These are phyloP conservation scores for Chlorokybus atmophyticus DNA, from an alignment of 139 green algal species.

Conservation along the genomic window DNA sequence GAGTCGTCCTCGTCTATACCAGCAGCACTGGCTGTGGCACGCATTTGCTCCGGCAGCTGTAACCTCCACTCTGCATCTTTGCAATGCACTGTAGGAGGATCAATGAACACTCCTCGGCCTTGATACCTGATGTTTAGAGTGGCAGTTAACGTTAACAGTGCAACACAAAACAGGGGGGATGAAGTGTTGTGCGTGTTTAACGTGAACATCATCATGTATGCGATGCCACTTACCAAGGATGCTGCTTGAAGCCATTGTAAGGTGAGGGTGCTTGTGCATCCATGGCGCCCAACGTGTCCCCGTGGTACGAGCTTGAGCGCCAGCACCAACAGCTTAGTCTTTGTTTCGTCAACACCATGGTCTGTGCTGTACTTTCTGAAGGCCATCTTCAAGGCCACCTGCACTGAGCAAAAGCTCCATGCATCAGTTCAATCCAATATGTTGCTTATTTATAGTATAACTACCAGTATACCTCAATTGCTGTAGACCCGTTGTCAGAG, in stretches of 20 bases:
- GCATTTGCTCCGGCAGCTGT: too few relatives aligned
- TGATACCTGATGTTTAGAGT: too few relatives aligned
- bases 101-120: slow-evolving; percentile 17
- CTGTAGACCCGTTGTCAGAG: slow-evolving; percentile 84
- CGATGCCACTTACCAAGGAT: slow-evolving; percentile 25
- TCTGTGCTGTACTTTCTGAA: slow-evolving; percentile 57
- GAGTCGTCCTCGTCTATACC: too few relatives aligned
- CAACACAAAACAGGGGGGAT: too few relatives aligned
- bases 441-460: too few relatives aligned
- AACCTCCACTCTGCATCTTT: slow-evolving; percentile 3
- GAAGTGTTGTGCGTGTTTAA: too few relatives aligned
- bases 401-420: too few relatives aligned
- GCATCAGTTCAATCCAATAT: too few relatives aligned
- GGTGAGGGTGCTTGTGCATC: slow-evolving; percentile 23
- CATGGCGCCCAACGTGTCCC: slow-evolving; percentile 90
- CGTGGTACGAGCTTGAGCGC: slow-evolving; percentile 79
- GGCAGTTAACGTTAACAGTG: too few relatives aligned
- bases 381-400: slow-evolving; percentile 89
- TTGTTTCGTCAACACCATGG: slow-evolving; percentile 7
- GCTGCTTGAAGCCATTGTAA: slow-evolving; percentile 19
- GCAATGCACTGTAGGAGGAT: slow-evolving; percentile 14
- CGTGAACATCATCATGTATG: too few relatives aligned
- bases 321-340: slow-evolving; percentile 42
- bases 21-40: too few relatives aligned
- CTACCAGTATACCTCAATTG: slow-evolving; percentile 86